Evolutionary conservation across 345 rosid species (phyloP), one percentile per base, ranked within the genome.

Genomic region (Euphorbia lathyris): DNA sequence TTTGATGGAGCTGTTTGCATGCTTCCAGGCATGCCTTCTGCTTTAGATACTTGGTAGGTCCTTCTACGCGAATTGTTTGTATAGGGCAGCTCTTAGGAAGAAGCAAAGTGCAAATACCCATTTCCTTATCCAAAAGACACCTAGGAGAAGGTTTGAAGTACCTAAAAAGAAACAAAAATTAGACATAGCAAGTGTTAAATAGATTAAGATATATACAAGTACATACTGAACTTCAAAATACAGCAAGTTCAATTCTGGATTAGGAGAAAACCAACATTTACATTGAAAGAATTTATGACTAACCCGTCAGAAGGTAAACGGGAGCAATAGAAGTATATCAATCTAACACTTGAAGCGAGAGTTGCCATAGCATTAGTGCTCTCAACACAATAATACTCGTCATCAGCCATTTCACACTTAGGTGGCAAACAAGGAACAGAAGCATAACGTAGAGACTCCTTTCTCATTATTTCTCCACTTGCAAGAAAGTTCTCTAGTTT

Each of bases 271-370:
- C 38, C 26, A 61, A 13, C 22, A 72, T 67, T 13, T 5, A 40
- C 19, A 57, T 36, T 32, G 43, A 69, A 38, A 45, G 68, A 66
- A 30, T 59, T 53, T 30, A 27, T 66, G 60, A 85, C 90, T 74
- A 67, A 95, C 97, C 85, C 83, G 55, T 95, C 99, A 27, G 92
- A 90, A 73, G 97, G 99, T 55, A 92, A 93, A 45, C 90, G 83
- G 7, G 97, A 88, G 82, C 99, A 95, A 71, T 92, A 95, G 64
- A 84, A 87, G 79, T 87, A 57, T 69, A 94, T 68, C 84, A 94
- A 78, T 50, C 63, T 20, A 59, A 92, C 85, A 26, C 97, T 88
- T 29, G 97, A 90, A 76, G 76, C 51, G 50, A 84, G 86, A 38
- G 83, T 88, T 32, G 80, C 87, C 26, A 67, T 71, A 62, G 97